Conservation (phyloP, 1,284 basidiomycete genomes). For the Coniferiporia sulphurascens region DNA sequence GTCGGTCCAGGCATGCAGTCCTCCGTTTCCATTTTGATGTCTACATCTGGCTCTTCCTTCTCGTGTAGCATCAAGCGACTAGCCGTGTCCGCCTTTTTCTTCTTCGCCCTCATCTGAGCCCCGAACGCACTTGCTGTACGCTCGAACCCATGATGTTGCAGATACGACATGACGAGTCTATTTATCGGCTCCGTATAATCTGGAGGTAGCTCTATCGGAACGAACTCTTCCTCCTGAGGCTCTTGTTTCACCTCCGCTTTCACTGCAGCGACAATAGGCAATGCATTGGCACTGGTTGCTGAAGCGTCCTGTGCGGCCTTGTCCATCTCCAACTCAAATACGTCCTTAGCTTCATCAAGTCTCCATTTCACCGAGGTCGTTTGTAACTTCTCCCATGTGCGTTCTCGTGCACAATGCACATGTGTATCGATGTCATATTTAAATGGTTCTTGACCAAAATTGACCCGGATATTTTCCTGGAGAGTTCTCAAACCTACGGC, state of each 20-base stretch:
- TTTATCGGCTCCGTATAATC: slow-evolving; percentile 42
- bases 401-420: slow-evolving; percentile 59
- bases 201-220: slow-evolving; percentile 15
- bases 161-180: slow-evolving; percentile 72
- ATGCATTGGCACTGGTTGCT: slow-evolving; percentile 13
- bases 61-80: slow-evolving; percentile 3
- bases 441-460: slow-evolving; percentile 85
- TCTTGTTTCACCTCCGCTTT: slow-evolving; percentile 21
- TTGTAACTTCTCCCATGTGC: slow-evolving; percentile 61
- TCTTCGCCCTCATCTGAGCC: slow-evolving; percentile 33
- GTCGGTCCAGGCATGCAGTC: slow-evolving; percentile 13
- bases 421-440: slow-evolving; percentile 83
- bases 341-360: slow-evolving; percentile 6
- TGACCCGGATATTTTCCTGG: slow-evolving; percentile 69
- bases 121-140: slow-evolving; percentile 64
- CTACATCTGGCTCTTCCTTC: slow-evolving; percentile 13
- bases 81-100: slow-evolving; percentile 21
- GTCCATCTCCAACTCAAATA: slow-evolving; percentile 23
- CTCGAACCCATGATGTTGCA: slow-evolving; percentile 76
- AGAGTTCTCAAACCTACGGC: slow-evolving; percentile 81
- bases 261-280: slow-evolving; percentile 1
- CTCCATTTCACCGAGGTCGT: slow-evolving; percentile 39
- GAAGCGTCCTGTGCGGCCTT: slow-evolving; percentile 26
- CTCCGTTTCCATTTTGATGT: slow-evolving; percentile 25
- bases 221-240: slow-evolving; percentile 22